phyloP scores from a whole-genome alignment of 768 basidiomycete genomes.

The Naganishia onofrii region DNA sequence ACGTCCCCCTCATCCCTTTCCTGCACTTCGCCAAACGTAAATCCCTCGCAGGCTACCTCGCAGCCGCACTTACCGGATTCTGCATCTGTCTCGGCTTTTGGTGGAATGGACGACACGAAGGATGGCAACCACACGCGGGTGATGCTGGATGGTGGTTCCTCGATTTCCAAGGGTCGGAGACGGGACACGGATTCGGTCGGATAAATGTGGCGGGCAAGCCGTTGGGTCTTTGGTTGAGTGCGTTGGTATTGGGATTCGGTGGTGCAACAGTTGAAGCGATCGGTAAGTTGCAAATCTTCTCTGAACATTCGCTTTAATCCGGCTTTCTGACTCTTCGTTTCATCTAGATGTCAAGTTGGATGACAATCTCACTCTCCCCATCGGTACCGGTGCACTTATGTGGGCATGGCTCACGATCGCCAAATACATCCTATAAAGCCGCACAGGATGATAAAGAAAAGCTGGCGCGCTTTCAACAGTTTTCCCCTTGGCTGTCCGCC shows the following conservation, averaged over 20 bases:
- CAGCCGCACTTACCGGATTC: slow-evolving; percentile 71
- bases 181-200: slow-evolving; percentile 16
- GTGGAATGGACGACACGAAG: slow-evolving; percentile 48
- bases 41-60: slow-evolving; percentile 77
- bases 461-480: background rate
- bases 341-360: slow-evolving; percentile 76
- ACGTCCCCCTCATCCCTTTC: slow-evolving; percentile 52
- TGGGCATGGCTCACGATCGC: slow-evolving; percentile 56
- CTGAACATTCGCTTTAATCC: slow-evolving; percentile 9
- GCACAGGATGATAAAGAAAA: background rate
- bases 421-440: slow-evolving; percentile 20
- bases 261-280: slow-evolving; percentile 85
- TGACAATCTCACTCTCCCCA: slow-evolving; percentile 85
- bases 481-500: background rate
- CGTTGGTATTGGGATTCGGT: slow-evolving; percentile 67
- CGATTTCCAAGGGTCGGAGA: slow-evolving; percentile 26
- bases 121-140: slow-evolving; percentile 33
- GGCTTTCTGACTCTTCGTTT: background rate
- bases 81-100: slow-evolving; percentile 69
- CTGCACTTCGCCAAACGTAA: slow-evolving; percentile 77
- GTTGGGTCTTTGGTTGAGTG: slow-evolving; percentile 46
- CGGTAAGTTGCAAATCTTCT: slow-evolving; percentile 58
- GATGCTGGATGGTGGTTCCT: slow-evolving; percentile 45
- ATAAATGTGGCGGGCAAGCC: slow-evolving; percentile 55
- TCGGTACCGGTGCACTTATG: slow-evolving; percentile 73